Percentiles rank a stretch among this genome's conserved stretches.
These are phyloP conservation scores for Petunia axillaris DNA, from an alignment of 257 asterid genomes.

Conservation along the genomic window DNA sequence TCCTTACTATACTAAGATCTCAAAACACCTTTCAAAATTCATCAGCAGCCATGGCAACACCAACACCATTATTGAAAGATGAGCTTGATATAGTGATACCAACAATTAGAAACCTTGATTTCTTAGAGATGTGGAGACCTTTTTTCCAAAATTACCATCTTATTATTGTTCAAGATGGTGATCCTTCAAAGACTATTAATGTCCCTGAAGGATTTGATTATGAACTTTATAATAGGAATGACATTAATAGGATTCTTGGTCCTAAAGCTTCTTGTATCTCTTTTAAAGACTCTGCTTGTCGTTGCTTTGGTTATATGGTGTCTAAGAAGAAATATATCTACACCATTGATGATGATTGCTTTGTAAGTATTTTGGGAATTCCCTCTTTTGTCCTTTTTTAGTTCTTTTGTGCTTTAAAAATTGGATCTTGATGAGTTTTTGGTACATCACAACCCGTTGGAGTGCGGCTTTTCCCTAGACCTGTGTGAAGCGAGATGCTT, in stretches of 20 bases:
- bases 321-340: neutral
- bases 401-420: neutral
- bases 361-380: neutral
- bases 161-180: neutral
- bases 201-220: neutral
- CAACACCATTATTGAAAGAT: neutral
- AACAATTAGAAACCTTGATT: neutral
- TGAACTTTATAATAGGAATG: slow-evolving; percentile 1
- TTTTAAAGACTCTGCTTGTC: neutral
- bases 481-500: too few species aligned
- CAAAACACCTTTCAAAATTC: neutral
- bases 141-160: neutral
- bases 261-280: neutral
- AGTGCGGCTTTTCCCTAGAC: too few species aligned
- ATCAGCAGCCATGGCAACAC: neutral
- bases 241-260: neutral
- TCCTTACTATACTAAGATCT: neutral
- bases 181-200: neutral
- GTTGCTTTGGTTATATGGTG: neutral
- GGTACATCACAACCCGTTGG: too few species aligned
- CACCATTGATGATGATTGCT: neutral
- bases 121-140: neutral
- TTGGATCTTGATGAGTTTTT: neutral
- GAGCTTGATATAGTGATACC: slow-evolving; percentile 5
- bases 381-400: neutral